Evolutionary conservation across 768 basidiomycete species (phyloP), one percentile per base, ranked within the genome.

Genomic region (Favolaschia claudopus): DNA sequence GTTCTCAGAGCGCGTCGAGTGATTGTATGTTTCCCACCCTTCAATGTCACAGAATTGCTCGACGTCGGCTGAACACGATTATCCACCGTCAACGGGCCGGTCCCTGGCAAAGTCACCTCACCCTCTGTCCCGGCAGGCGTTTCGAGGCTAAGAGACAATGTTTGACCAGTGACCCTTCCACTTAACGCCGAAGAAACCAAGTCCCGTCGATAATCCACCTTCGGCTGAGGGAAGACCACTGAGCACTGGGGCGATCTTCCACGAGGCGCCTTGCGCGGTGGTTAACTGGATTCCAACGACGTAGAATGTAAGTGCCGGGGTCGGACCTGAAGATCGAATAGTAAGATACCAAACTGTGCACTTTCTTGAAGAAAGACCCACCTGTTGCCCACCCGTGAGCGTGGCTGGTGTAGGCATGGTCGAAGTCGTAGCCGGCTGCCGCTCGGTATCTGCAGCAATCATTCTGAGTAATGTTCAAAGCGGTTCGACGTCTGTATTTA

Each of bases 311-410:
- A 83, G 66, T 25, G 81, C 80, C 24, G 79, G 77, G 5, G 82
- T 83, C 1, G 82, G 80, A 13, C 82, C 81, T 58, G 36, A 33
- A 33, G 5, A 5, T 4, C 2, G 13, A 1, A 10, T 9, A n/a
- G 36, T 44, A 19, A 37, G 27, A 28, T n/a, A n/a, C 7, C 5
- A 9, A n/a, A n/a, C n/a, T n/a, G 12, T 1, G 5, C 22, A 28
- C 15, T 24, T 3, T n/a, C n/a, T 17, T 27, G 7, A 5, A 25
- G 19, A 5, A 32, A 32, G 27, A 8, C 13, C n/a, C n/a, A 62
- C 60, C 52, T 4, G 80, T 79, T 48, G 77, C 71, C 82, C 82
- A 83, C 6, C 81, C 81, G 54, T 83, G 82, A 14, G 80, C 71
- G 62, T 82, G 81, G 66, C 76, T 77, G 2, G 77, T 81, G 64